Conservation (phyloP, 176 grass and related monocot species). For the Phoenix roebelenii region DNA sequence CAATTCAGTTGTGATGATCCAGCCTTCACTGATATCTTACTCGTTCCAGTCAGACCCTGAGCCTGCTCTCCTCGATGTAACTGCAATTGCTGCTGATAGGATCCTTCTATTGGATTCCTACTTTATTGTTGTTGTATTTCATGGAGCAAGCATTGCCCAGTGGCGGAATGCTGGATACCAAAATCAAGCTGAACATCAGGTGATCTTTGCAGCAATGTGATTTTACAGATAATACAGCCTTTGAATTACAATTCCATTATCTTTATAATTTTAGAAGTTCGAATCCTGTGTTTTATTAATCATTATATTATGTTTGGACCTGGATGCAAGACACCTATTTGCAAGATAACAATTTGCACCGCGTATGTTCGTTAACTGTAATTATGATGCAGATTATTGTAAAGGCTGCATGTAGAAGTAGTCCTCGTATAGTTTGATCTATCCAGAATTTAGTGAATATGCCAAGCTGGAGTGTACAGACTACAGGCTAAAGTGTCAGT, state of each 20-base stretch:
- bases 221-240: neutral
- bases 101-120: constrained; percentile 82
- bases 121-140: constrained; percentile 75
- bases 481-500: no score
- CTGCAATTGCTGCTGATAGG: constrained; percentile 61
- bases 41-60: constrained; percentile 56
- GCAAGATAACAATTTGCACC: no score
- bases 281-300: neutral
- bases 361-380: no score
- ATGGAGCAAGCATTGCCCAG: constrained; percentile 29
- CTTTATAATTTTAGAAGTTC: neutral
- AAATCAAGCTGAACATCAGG: constrained; percentile 77
- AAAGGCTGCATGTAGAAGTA: no score
- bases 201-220: constrained; percentile 14
- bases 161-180: constrained; percentile 59
- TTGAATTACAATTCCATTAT: neutral
- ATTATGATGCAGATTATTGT: no score
- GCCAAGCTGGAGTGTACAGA: no score
- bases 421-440: no score
- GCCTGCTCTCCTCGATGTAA: constrained; percentile 62
- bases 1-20: constrained; percentile 81
- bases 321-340: no score
- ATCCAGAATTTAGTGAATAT: no score
- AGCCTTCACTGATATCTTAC: constrained; percentile 81
- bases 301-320: no score